Conservation (phyloP, 2,329 filamentous ascomycete species). For the Sporothrix globosa region DNA sequence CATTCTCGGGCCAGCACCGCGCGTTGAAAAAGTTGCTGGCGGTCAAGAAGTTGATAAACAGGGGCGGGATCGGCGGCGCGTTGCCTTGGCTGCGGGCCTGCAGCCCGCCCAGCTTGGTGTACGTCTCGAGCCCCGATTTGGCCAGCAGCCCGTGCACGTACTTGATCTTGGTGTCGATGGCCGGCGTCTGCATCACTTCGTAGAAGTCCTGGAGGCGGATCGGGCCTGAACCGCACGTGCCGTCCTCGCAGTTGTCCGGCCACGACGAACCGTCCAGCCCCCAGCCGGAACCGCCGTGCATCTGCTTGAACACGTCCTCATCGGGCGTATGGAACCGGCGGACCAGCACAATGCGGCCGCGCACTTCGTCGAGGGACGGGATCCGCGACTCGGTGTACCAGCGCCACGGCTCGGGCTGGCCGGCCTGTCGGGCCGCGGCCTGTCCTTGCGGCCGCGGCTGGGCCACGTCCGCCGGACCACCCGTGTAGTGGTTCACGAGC, state of each 20-base stretch:
- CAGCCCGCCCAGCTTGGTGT: constrained; percentile 32
- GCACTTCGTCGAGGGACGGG: constrained; percentile 75
- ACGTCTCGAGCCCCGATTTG: constrained; percentile 62
- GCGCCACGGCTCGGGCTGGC: constrained; percentile 41
- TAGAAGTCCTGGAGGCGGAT: constrained; percentile 95
- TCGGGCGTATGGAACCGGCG: constrained; percentile 69
- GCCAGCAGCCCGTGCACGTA: constrained; percentile 75
- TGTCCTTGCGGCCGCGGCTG: neutral
- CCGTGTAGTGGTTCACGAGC: constrained; percentile 70
- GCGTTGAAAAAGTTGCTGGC: constrained; percentile 94
- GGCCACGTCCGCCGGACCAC: constrained; percentile 50
- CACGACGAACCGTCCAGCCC: constrained; percentile 68
- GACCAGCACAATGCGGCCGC: constrained; percentile 82
- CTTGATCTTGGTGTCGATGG: constrained; percentile 79
- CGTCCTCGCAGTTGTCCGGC: constrained; percentile 87
- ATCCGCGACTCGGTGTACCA: constrained; percentile 82
- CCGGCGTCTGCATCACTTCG: constrained; percentile 74
- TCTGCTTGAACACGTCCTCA: constrained; percentile 56
- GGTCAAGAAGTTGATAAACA: constrained; percentile 89
- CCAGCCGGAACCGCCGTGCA: constrained; percentile 57
- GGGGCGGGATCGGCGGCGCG: constrained; percentile 52
- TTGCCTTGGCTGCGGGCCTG: neutral
- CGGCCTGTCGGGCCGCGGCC: neutral
- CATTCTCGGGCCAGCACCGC: constrained; percentile 89
- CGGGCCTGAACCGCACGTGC: constrained; percentile 67